Evolutionary conservation across 257 asterid species (phyloP).

Genomic region (Plantago ovata): DNA sequence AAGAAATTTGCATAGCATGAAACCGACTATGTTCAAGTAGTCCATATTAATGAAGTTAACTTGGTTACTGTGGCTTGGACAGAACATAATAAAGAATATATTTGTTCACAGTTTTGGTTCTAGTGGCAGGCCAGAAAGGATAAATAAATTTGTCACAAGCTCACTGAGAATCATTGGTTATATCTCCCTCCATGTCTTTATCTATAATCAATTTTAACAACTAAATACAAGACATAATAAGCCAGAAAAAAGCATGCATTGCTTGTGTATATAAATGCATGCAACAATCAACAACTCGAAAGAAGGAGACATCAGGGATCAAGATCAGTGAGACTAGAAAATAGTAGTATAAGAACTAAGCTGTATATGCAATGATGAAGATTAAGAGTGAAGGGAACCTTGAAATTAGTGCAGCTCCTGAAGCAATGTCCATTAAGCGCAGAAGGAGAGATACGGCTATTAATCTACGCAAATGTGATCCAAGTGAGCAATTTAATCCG

Average conservation of each 20-base stretch:
- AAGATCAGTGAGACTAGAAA: background rate
- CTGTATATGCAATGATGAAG: background rate
- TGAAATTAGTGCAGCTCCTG: constrained; percentile 17
- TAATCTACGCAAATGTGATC: background rate
- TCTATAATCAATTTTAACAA: background rate
- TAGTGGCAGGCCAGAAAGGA: background rate
- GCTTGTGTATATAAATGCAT: background rate
- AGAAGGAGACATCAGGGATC: background rate
- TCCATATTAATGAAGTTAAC: background rate
- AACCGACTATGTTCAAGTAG: background rate
- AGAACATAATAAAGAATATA: background rate
- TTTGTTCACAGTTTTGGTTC: background rate
- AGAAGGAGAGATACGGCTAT: constrained; percentile 28
- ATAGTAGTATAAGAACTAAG: background rate
- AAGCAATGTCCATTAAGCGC: constrained; percentile 22
- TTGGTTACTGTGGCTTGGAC: constrained; percentile 6
- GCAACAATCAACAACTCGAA: background rate
- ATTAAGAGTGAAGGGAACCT: constrained; percentile 23
- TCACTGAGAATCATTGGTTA: background rate
- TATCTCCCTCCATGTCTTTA: constrained; percentile 8
- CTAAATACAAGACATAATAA: background rate
- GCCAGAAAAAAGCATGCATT: background rate
- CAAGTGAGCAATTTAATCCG: constrained; percentile 9
- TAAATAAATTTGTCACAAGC: background rate
- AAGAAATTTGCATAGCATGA: background rate